Percentiles rank a stretch among this genome's conserved stretches.
These are phyloP conservation scores for Discostella stelligeroides DNA, from an alignment of 108 stramenopile species.

Conservation along the genomic window DNA sequence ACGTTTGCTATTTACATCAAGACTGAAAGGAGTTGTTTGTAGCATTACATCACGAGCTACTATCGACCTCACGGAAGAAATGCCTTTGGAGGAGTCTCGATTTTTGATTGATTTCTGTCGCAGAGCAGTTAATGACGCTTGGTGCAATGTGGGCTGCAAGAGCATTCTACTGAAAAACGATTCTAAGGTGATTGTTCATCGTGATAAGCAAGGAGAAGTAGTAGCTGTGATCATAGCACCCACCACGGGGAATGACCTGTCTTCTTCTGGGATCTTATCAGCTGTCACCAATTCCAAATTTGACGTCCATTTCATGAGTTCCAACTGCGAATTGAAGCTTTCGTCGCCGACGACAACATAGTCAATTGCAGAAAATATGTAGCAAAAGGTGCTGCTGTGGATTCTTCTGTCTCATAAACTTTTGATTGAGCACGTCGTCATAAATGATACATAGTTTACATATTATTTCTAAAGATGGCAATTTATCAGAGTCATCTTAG, in stretches of 20 bases:
- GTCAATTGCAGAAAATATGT: no score
- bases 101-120: slow-evolving; percentile 17
- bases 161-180: slow-evolving; percentile 14
- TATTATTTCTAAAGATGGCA: no score
- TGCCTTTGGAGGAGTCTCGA: slow-evolving; percentile 17
- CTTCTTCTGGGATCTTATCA: slow-evolving; percentile 6
- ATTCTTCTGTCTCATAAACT: no score
- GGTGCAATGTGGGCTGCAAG: slow-evolving; percentile 22
- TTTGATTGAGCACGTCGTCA: no score
- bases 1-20: slow-evolving; percentile 25
- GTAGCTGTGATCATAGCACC: slow-evolving; percentile 8
- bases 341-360: no score
- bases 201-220: slow-evolving; percentile 8
- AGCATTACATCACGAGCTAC: slow-evolving; percentile 18
- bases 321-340: slow-evolving; percentile 12
- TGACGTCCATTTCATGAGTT: not conserved
- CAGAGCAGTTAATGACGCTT: not conserved
- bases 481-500: slow-evolving; percentile 21
- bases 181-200: slow-evolving; percentile 21
- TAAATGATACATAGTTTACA: no score
- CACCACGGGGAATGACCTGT: not conserved
- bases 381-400: no score
- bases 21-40: slow-evolving; percentile 27
- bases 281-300: not conserved
- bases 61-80: slow-evolving; percentile 4